Conservation (phyloP, 495 filamentous ascomycete genomes). For the Thermothielavioides terrestris region DNA sequence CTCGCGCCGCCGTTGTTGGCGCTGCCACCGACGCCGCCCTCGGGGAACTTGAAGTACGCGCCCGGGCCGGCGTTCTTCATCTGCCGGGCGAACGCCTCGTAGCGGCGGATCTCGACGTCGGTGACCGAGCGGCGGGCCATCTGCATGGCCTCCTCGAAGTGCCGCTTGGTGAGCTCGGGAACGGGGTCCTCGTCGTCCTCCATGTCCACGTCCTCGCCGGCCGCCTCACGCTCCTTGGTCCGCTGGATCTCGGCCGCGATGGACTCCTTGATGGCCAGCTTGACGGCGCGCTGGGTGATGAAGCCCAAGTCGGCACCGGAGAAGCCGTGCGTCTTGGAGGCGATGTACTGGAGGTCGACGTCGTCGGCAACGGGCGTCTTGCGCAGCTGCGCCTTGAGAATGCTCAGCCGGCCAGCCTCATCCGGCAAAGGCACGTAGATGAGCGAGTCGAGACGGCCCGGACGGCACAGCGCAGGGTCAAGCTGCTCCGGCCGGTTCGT, state of each 20-base stretch:
- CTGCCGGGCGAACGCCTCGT: constrained; percentile 96
- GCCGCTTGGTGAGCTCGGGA: constrained; percentile 88
- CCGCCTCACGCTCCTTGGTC: constrained; percentile 77
- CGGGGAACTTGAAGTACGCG: constrained; percentile 94
- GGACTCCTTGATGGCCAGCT: constrained; percentile 98
- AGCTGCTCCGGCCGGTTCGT: constrained; percentile 98
- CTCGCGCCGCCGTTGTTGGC: constrained; percentile 39
- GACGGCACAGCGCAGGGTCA: constrained; percentile 94
- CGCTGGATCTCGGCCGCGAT: constrained; percentile 84
- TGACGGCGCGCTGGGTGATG: constrained; percentile 96
- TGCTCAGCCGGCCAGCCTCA: constrained; percentile 73
- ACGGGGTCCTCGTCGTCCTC: constrained; percentile 90
- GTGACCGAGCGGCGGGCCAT: constrained; percentile 85
- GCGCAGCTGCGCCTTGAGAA: constrained; percentile 92
- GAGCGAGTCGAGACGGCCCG: constrained; percentile 94
- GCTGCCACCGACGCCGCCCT: constrained; percentile 52
- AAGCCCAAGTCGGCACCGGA: constrained; percentile 99
- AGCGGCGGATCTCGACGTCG: constrained; percentile 93
- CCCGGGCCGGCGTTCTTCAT: constrained; percentile 96
- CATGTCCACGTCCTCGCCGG: constrained; percentile 69
- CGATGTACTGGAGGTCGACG: constrained; percentile 84
- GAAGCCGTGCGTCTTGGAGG: constrained; percentile 96
- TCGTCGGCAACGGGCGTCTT: constrained; percentile 90
- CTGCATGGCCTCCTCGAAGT: constrained; percentile 98
- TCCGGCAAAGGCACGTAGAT: constrained; percentile 97